Base-by-base conservation (phyloP, 2,329 filamentous ascomycete species). In the Botrytis sinoallii region DNA sequence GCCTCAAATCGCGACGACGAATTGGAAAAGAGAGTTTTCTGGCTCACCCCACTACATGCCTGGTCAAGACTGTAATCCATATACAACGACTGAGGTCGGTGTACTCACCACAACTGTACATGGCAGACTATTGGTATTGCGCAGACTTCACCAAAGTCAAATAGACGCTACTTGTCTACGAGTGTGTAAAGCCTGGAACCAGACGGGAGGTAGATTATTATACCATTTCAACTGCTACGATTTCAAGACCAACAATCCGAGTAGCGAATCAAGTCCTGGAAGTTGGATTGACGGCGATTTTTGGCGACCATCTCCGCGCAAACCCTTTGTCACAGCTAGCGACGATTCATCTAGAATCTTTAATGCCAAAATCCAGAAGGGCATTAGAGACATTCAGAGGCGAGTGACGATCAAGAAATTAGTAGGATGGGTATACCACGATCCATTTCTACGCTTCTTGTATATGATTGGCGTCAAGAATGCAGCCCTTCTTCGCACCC, bases 391-490 rank as follows among this genome's bases (percentile, higher is more conserved):
- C 42, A 67, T 75, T 18, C 3, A 25, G 38, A 32, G 38, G 32
- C 67, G 25, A 25, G 48, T 72, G 18, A 29, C 57, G 1, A 29
- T 70, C 6, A 42, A n/a, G 20, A 48, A 44, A 35, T 59, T 75
- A 25, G 40, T 7, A 32, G 74, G 74, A 2, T 76, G 74, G 75
- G 46, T 74, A 0, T 76, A 74, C 22, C 70, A 73, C 40, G 74
- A 75, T 40, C 64, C 35, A 9, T 77, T 77, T 66, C 52, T 76
- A 10, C 61, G 76, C 40, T 77, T 74, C 35, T 44, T 76, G 5
- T 69, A 74, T 59, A 64, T 66, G 1, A 77, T 77, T 52, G 74
- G 76, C 4, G 29, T 42, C 3, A 22, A 40, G 14, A 76, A 76
- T 32, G 67, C 75, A 18, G 60, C 48, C 4, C 60, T 68, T 22